Conservation (phyloP, 2,329 filamentous ascomycete species). For the Cladosporium oxysporum region DNA sequence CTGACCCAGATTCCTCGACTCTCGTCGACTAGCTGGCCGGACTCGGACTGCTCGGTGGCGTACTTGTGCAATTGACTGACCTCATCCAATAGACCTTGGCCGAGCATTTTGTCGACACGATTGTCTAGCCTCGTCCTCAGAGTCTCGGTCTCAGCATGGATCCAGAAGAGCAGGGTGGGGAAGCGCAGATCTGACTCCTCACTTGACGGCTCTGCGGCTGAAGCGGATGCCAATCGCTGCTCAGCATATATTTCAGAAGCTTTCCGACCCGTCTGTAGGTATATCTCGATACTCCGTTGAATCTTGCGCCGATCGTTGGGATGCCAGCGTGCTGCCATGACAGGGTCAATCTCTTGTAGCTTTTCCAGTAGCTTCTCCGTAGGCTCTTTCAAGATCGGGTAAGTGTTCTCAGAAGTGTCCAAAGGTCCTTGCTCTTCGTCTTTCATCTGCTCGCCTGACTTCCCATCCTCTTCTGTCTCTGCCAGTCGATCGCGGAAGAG, state of each 20-base stretch:
- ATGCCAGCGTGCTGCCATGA: constrained; percentile 91
- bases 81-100: constrained; percentile 64
- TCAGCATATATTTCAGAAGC: constrained; percentile 87
- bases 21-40: constrained; percentile 62
- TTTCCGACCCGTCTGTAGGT: constrained; percentile 73
- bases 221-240: constrained; percentile 51
- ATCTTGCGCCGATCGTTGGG: constrained; percentile 92
- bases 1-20: constrained; percentile 92
- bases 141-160: constrained; percentile 70
- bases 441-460: background rate
- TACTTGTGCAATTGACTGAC: constrained; percentile 56
- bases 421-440: constrained; percentile 35
- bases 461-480: constrained; percentile 28
- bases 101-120: constrained; percentile 83
- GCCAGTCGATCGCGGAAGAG: constrained; percentile 75
- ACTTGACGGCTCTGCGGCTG: background rate
- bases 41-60: constrained; percentile 39
- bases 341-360: constrained; percentile 78
- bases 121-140: constrained; percentile 71
- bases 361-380: constrained; percentile 72
- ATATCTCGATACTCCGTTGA: constrained; percentile 85
- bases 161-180: constrained; percentile 77
- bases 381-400: constrained; percentile 70
- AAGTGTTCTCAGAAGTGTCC: constrained; percentile 43
- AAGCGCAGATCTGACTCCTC: constrained; percentile 46